Evolutionary conservation across 2,329 filamentous ascomycete genomes (phyloP).

Genomic region (Colletotrichum theobromicola): DNA sequence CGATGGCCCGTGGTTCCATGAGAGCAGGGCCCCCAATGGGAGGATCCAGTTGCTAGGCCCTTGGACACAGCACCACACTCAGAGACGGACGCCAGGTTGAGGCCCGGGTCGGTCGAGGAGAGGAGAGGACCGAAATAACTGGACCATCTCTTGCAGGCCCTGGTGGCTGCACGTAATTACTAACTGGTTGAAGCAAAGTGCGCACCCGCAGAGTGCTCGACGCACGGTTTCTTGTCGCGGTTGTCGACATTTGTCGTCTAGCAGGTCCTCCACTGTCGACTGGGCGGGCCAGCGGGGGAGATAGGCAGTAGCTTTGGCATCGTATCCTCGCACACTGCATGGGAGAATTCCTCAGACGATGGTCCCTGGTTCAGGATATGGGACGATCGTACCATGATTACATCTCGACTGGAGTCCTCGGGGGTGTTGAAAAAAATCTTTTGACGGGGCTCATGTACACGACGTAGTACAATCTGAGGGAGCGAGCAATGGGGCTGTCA

Average conservation of each 20-base stretch:
- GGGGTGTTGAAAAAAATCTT: neutral
- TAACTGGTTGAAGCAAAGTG: neutral
- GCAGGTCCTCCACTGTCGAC: neutral
- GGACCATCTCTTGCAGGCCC: neutral
- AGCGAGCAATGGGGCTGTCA: neutral
- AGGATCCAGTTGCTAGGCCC: neutral
- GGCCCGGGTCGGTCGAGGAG: neutral
- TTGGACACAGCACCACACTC: neutral
- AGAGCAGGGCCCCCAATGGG: neutral
- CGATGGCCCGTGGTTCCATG: neutral
- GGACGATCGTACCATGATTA: slow-evolving; percentile 13
- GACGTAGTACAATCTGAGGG: neutral
- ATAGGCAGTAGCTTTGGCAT: neutral
- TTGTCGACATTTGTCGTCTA: neutral
- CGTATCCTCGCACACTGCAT: neutral
- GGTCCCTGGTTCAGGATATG: neutral
- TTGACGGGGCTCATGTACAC: neutral
- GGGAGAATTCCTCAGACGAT: neutral
- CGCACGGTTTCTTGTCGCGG: neutral
- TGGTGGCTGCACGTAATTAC: neutral
- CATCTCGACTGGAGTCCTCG: neutral
- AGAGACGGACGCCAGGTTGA: neutral
- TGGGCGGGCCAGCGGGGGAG: neutral
- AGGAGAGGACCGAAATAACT: neutral
- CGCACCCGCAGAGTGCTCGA: neutral